phyloP scores from a whole-genome alignment of 352 stramenopile genomes.

The Phytopythium sindhum region DNA sequence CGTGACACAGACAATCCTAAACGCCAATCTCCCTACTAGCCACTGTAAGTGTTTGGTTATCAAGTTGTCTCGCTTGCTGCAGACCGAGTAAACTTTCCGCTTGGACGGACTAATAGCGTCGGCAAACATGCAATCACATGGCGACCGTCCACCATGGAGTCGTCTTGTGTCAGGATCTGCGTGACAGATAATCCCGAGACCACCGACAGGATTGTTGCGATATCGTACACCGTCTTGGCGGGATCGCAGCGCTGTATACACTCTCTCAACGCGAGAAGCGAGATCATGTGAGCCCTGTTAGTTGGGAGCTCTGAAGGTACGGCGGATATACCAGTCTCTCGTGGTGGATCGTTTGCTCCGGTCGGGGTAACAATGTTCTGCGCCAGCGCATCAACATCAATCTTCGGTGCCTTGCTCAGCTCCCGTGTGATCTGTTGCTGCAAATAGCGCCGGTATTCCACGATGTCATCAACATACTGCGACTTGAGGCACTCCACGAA shows the following conservation, averaged over 20 bases:
- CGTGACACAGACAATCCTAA: neutral
- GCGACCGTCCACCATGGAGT: constrained; percentile 39
- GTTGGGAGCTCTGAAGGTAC: neutral
- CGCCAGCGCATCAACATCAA: neutral
- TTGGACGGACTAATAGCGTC: constrained; percentile 45
- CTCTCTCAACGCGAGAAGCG: constrained; percentile 32
- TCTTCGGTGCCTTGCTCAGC: neutral
- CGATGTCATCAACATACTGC: constrained; percentile 61
- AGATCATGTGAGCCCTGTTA: constrained; percentile 34
- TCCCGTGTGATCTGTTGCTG: constrained; percentile 28
- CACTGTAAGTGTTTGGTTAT: neutral
- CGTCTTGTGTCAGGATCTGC: constrained; percentile 60
- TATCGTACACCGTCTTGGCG: constrained; percentile 53
- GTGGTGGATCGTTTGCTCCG: neutral
- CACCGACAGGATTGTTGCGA: constrained; percentile 28
- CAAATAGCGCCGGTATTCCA: constrained; percentile 43
- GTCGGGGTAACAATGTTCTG: neutral
- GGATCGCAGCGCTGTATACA: constrained; percentile 45
- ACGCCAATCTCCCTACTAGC: neutral
- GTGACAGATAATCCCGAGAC: constrained; percentile 35
- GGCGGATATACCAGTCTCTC: neutral
- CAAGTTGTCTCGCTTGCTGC: neutral
- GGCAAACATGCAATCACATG: constrained; percentile 40
- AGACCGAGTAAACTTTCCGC: constrained; percentile 18
- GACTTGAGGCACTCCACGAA: constrained; percentile 43